Base-by-base conservation (phyloP, 768 basidiomycete species). In the Dioszegia crocea region DNA sequence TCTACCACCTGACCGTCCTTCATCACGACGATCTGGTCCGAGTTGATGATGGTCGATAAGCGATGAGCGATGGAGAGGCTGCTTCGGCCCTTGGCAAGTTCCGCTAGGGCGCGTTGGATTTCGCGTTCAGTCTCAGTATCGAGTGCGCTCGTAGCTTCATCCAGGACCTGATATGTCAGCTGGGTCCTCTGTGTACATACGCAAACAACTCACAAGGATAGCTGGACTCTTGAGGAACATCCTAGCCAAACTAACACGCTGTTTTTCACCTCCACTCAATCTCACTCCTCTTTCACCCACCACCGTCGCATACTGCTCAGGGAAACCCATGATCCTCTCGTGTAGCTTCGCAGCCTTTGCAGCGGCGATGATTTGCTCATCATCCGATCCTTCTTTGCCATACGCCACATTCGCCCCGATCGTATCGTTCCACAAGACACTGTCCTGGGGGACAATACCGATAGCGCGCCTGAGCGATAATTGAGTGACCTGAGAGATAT, bases 61-160 rank as follows among this genome's bases (percentile, higher is more conserved):
- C 88, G 83, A 75, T 91, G 88, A 31, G 88, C 88, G 71, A 89
- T 89, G 10, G 87, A 87, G 47, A 89, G 75, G 9, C 86, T 87
- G 1, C 85, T 87, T 41, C 87, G 82, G 26, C 86, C 87, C 63
- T 83, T 79, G 1, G 77, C 67, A 19, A 92, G 81, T 63, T 88
- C 86, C 61, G 87, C 85, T n/a, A 93, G 80, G 8, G 89, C 88
- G 61, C 86, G 86, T 74, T 92, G 88, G 57, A 94, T 91, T 66
- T 89, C 88, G 57, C 88, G 86, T 75, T 94, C 91, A 0, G 91
- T 92, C 10, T 86, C 85, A 1, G 91, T 92, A 76, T 96, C 91
- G 60, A 96, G 78, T 12, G 91, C 90, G 62, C 66, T 71, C 8
- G 78, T 79, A 5, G 77, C 78, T 65, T 77, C 69, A 29, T 68